phyloP scores from a whole-genome alignment of 306 rosid genomes.

The Castanea mollissima region DNA sequence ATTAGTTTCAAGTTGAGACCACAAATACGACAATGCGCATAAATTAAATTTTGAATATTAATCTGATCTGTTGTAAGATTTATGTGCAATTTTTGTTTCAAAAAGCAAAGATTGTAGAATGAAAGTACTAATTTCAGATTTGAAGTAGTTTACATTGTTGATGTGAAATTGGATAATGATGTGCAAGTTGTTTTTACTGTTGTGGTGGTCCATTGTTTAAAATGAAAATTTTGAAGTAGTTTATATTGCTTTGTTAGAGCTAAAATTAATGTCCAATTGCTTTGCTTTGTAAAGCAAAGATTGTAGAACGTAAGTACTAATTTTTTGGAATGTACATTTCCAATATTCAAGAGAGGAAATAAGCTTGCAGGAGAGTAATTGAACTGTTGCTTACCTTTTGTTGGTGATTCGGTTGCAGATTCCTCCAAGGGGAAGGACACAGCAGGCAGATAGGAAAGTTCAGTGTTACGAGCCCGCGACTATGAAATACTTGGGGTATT shows the following conservation, averaged over 20 bases:
- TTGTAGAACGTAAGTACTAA: background rate
- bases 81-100: too few relatives aligned
- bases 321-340: background rate
- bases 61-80: background rate
- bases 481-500: constrained; percentile 87
- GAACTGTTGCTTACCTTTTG: constrained; percentile 12
- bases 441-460: constrained; percentile 67
- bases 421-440: constrained; percentile 80
- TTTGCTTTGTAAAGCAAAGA: background rate
- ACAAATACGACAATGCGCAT: background rate
- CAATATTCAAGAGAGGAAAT: background rate
- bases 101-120: too few relatives aligned
- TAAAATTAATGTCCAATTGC: background rate
- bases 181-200: background rate
- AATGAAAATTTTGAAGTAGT: background rate
- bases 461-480: constrained; percentile 95
- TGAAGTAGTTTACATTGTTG: too few relatives aligned
- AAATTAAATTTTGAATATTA: background rate
- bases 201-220: background rate
- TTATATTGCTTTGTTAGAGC: background rate
- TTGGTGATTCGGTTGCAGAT: constrained; percentile 47
- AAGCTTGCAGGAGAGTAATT: background rate
- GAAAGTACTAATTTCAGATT: too few relatives aligned
- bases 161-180: background rate
- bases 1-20: background rate